phyloP scores from a whole-genome alignment of 2,329 filamentous ascomycete genomes.

The Arachnomyces sp. region DNA sequence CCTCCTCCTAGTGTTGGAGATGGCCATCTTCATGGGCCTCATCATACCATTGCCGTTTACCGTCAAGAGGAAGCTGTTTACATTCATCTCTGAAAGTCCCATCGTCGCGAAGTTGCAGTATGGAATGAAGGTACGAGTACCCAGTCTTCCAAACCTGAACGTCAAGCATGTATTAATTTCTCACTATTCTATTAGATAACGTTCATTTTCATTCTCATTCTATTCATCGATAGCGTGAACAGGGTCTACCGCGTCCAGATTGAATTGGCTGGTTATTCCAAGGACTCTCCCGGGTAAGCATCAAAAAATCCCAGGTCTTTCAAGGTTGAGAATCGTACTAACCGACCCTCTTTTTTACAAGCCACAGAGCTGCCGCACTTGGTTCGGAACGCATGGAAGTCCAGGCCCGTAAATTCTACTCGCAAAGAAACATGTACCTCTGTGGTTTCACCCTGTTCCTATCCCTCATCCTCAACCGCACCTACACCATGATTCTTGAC shows the following conservation, averaged over 20 bases:
- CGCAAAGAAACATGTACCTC: constrained; percentile 99
- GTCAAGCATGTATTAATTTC: background rate
- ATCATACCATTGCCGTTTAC: constrained; percentile 80
- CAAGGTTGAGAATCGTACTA: constrained; percentile 3
- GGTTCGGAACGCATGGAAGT: constrained; percentile 96
- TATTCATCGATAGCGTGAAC: constrained; percentile 94
- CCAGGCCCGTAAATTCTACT: constrained; percentile 99
- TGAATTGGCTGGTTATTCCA: constrained; percentile 68
- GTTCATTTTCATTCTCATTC: constrained; percentile 96
- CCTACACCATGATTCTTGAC: constrained; percentile 94
- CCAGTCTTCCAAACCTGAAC: background rate
- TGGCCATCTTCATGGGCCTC: constrained; percentile 43
- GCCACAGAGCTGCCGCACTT: constrained; percentile 59
- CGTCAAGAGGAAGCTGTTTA: constrained; percentile 78
- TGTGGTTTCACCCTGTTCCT: constrained; percentile 99
- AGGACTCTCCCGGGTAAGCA: constrained; percentile 52
- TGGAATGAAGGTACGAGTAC: constrained; percentile 67
- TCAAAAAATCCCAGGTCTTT: background rate
- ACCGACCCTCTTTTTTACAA: constrained; percentile 6
- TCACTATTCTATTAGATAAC: constrained; percentile 68
- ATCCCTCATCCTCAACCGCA: constrained; percentile 94
- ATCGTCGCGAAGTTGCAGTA: constrained; percentile 89
- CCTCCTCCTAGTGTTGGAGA: constrained; percentile 43
- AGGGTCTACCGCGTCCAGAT: constrained; percentile 95
- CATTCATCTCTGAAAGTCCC: constrained; percentile 88